Evolutionary conservation across 2,329 filamentous ascomycete genomes (phyloP), one percentile per base, ranked within the genome.

Genomic region (Erysiphe pulchra): DNA sequence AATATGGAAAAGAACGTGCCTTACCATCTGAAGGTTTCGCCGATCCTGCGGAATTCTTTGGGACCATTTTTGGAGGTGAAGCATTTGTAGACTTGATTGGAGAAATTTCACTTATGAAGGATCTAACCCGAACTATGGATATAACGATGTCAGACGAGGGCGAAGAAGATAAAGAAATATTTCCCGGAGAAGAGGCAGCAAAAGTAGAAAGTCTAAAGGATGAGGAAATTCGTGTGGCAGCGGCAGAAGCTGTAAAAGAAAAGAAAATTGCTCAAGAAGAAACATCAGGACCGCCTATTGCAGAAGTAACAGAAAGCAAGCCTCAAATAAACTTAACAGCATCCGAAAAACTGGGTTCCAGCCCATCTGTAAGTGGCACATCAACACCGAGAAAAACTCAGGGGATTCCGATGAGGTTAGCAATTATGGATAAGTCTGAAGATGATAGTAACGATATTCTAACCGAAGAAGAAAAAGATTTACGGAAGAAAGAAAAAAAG

Each of bases 31-130:
- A 84, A 56, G 90, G 90, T 50, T 98, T 98, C 61, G 82, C 82
- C 67, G 90, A 98, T 61, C 90, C 90, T 1, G 73, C 85, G 51
- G 90, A 98, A 63, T 98, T 98, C 71, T 98, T 98, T 65, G 81
- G 81, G 56, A 92, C 86, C 68, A 98, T 98, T 55, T 98, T 98
- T 59, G 90, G 90, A 54, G 90, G 90, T 49, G 87, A 94, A 55
- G 85, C 87, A 12, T 98, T 98, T 57, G 69, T 80, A 49, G 87
- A 98, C 66, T 84, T 90, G 69, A 95, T 98, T 57, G 90, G 90
- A 53, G 90, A 98, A 69, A 93, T 98, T 54, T 90, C 83, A 44
- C 74, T 98, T 47, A 94, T 98, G 82, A 95, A 94, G 66, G 90
- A 98, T 58, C 70, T 98, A 46, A 95, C 87, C 16, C 84, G 85